phyloP scores from a whole-genome alignment of 2,329 filamentous ascomycete species.

The Scortechinia acanthostroma region DNA sequence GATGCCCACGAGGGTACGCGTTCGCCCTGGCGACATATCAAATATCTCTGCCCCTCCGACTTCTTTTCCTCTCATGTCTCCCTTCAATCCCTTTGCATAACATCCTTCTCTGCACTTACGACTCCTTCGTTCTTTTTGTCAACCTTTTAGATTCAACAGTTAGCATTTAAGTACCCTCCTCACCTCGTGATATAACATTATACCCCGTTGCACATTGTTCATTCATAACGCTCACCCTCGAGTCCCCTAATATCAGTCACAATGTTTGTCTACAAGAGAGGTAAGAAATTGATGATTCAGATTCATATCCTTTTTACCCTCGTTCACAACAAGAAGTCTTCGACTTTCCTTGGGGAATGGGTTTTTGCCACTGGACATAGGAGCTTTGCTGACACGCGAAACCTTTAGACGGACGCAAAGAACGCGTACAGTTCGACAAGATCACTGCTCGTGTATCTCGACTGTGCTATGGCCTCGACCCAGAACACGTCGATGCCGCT shows the following conservation, averaged over 20 bases:
- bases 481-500: slow-evolving; percentile 66
- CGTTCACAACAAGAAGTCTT: slow-evolving; percentile 3
- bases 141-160: background rate
- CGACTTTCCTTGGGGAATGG: too few relatives aligned
- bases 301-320: background rate
- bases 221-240: background rate
- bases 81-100: slow-evolving; percentile 11
- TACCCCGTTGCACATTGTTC: too few relatives aligned
- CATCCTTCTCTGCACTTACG: too few relatives aligned
- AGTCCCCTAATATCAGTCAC: slow-evolving; percentile 13
- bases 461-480: slow-evolving; percentile 70
- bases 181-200: too few relatives aligned
- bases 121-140: slow-evolving; percentile 6
- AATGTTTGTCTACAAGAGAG: slow-evolving; percentile 60
- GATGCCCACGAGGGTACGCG: background rate
- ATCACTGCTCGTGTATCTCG: slow-evolving; percentile 73
- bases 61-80: slow-evolving; percentile 13
- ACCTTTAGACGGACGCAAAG: slow-evolving; percentile 66
- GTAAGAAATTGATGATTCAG: slow-evolving; percentile 25
- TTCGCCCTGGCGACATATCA: background rate
- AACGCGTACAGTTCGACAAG: slow-evolving; percentile 77
- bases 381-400: background rate
- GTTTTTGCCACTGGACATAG: background rate
- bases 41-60: slow-evolving; percentile 3
- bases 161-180: background rate